phyloP scores from a whole-genome alignment of 1,284 basidiomycete genomes.

The Paramarasmius palmivorus region DNA sequence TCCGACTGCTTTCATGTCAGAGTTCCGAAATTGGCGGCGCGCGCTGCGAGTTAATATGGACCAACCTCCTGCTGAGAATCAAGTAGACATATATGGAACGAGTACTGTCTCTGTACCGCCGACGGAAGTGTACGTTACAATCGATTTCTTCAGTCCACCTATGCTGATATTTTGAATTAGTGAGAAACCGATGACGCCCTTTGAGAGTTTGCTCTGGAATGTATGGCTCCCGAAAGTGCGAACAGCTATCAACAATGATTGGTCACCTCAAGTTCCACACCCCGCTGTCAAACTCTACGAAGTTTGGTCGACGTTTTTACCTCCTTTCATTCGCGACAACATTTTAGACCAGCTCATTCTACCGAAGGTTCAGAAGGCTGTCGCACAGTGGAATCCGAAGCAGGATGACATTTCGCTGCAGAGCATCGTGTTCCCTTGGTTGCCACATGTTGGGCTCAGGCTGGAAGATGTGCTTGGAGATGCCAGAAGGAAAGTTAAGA shows the following conservation, averaged over 20 bases:
- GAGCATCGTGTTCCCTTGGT: slow-evolving; percentile 92
- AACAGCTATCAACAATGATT: slow-evolving; percentile 89
- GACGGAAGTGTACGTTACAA: slow-evolving; percentile 37
- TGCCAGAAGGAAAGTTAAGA: slow-evolving; percentile 83
- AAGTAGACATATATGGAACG: slow-evolving; percentile 61
- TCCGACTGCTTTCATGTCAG: slow-evolving; percentile 59
- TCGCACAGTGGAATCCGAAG: slow-evolving; percentile 82
- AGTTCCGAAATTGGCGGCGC: slow-evolving; percentile 69
- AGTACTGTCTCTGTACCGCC: slow-evolving; percentile 32
- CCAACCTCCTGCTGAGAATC: slow-evolving; percentile 40
- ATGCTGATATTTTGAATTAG: slow-evolving; percentile 28
- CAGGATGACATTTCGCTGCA: slow-evolving; percentile 64
- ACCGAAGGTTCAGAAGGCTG: slow-evolving; percentile 85
- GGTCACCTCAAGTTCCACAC: slow-evolving; percentile 75
- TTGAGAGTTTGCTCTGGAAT: slow-evolving; percentile 93
- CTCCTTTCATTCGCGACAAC: slow-evolving; percentile 92
- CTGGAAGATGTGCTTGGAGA: slow-evolving; percentile 83
- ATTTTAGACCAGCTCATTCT: slow-evolving; percentile 93
- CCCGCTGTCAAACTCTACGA: slow-evolving; percentile 85
- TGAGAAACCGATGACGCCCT: slow-evolving; percentile 86
- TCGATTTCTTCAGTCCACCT: neutral
- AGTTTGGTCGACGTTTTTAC: slow-evolving; percentile 85
- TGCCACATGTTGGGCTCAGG: slow-evolving; percentile 82
- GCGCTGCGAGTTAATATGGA: slow-evolving; percentile 59
- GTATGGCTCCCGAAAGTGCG: slow-evolving; percentile 95